These are phyloP conservation scores for Apiospora malaysiana DNA, from an alignment of 2,329 filamentous ascomycete genomes.

Conservation along the genomic window DNA sequence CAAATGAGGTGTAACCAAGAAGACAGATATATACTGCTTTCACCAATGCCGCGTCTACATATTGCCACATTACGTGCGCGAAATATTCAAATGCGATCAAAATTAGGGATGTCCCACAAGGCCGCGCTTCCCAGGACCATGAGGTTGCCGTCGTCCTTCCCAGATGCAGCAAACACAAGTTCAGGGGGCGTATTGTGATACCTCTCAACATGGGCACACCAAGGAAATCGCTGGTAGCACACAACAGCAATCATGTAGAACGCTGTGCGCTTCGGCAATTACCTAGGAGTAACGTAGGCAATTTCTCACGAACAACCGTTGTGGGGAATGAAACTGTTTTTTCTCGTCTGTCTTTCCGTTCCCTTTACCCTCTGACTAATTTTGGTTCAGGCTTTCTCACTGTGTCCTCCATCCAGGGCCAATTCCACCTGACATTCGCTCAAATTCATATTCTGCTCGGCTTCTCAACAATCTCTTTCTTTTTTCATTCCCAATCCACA, in stretches of 20 bases:
- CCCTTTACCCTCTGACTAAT: background rate
- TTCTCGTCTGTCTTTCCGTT: background rate
- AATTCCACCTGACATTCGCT: background rate
- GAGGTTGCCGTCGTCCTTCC: background rate
- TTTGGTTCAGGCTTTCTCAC: too few relatives aligned
- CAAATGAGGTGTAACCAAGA: too few relatives aligned
- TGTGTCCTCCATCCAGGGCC: background rate
- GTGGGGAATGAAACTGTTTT: background rate
- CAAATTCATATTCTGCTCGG: background rate
- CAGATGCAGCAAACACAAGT: background rate
- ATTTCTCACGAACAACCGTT: background rate
- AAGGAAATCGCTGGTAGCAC: background rate
- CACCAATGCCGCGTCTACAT: too few relatives aligned
- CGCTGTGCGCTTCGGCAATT: slow-evolving; percentile 1
- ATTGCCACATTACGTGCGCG: too few relatives aligned
- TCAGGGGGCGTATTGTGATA: background rate
- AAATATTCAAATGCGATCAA: background rate
- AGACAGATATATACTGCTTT: too few relatives aligned
- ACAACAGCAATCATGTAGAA: slow-evolving; percentile 2
- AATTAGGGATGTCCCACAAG: background rate
- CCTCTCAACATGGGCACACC: background rate
- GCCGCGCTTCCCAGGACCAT: background rate
- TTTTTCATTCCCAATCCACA: background rate
- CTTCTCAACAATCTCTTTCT: too few relatives aligned
- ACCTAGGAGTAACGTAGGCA: background rate